Percentiles rank a stretch among this genome's conserved stretches.
Conservation (phyloP, 257 asterid genomes). For the Petunia secreta region DNA sequence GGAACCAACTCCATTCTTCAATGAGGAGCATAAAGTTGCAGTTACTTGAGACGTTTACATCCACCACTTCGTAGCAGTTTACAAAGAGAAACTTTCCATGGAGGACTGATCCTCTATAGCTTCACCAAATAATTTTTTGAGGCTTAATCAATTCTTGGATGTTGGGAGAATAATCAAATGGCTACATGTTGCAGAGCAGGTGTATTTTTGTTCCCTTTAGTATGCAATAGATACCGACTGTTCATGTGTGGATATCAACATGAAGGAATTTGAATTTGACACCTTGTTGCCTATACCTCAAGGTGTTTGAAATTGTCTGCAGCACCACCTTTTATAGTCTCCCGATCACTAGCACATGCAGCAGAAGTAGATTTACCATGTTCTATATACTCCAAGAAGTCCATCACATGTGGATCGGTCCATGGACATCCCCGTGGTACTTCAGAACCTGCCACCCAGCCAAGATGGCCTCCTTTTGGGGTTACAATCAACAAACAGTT, state of each 20-base stretch:
- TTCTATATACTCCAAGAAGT: conserved; percentile 75
- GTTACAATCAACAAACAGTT: conserved; percentile 83
- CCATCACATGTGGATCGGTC: conserved; percentile 92
- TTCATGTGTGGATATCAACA: neutral
- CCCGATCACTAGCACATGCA: conserved; percentile 20
- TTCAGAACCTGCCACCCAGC: conserved; percentile 92
- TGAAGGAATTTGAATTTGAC: neutral
- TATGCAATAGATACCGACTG: neutral
- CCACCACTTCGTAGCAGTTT: neutral
- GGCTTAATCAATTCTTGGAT: conserved; percentile 8
- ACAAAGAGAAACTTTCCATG: neutral
- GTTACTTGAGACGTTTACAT: neutral
- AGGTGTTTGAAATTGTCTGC: conserved; percentile 20
- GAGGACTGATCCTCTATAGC: neutral
- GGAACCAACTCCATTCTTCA: neutral
- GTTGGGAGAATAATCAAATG: neutral
- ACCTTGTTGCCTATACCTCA: conserved; percentile 5
- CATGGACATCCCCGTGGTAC: conserved; percentile 92
- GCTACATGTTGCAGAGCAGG: conserved; percentile 9
- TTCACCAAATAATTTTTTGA: neutral
- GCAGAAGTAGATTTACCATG: conserved; percentile 36
- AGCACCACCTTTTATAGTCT: neutral
- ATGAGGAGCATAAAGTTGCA: conserved; percentile 11
- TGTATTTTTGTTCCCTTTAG: neutral
- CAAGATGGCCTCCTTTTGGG: conserved; percentile 96